These are phyloP conservation scores for Nymphaea colorata DNA, from an alignment of 164 flowering plant genomes.

Conservation along the genomic window DNA sequence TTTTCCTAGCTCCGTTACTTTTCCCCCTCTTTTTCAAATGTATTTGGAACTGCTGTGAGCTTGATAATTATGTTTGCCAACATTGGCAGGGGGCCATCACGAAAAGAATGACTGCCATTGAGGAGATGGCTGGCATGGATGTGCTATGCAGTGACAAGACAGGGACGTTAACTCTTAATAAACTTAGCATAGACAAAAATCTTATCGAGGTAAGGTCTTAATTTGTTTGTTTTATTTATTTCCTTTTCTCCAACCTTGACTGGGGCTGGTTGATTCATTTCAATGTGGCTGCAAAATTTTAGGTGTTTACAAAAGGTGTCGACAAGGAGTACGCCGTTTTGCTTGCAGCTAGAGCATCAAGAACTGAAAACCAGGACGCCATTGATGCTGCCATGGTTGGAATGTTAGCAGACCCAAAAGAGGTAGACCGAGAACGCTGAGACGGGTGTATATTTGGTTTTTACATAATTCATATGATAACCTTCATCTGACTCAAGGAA, in stretches of 20 bases:
- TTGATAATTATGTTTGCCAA: background rate
- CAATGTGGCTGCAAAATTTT: background rate
- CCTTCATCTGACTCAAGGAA: background rate
- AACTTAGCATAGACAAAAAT: constrained; percentile 21
- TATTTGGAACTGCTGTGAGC: too few relatives aligned
- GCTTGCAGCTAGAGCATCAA: constrained; percentile 34
- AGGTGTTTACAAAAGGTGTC: constrained; percentile 24
- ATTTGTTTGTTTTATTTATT: background rate
- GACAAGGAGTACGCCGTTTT: constrained; percentile 30
- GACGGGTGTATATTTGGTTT: background rate
- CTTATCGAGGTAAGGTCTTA: constrained; percentile 13
- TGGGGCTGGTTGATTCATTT: background rate
- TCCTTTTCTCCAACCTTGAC: background rate
- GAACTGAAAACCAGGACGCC: constrained; percentile 35
- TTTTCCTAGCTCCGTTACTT: background rate
- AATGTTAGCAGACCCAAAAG: constrained; percentile 36
- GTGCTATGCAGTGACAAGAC: constrained; percentile 38
- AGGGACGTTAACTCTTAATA: constrained; percentile 30
- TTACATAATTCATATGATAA: background rate
- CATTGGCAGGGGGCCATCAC: constrained; percentile 59
- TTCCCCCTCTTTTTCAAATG: background rate
- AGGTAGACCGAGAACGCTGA: constrained; percentile 12
- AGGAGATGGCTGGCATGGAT: constrained; percentile 87
- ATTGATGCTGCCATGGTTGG: constrained; percentile 37
- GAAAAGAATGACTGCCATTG: constrained; percentile 87